A percentile compares a stretch with the other conserved stretches of the same genome.
These are phyloP conservation scores for Pseudopithomyces maydicus DNA, from an alignment of 2,329 filamentous ascomycete genomes.

Conservation along the genomic window DNA sequence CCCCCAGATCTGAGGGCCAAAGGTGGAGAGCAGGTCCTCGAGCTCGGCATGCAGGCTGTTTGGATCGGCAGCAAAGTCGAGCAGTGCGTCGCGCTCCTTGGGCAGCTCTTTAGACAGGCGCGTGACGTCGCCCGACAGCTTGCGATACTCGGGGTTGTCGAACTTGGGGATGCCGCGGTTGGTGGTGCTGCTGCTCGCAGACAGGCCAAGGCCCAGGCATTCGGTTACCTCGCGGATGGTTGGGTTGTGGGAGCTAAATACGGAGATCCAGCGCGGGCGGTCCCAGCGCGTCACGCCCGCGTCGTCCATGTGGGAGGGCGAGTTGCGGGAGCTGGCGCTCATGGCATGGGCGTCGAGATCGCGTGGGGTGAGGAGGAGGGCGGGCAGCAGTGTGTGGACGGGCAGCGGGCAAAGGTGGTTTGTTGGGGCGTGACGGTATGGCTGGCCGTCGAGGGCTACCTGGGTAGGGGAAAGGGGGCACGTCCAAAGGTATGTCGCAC, in stretches of 20 bases:
- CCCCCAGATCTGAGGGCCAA: conserved; percentile 43
- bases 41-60: conserved; percentile 37
- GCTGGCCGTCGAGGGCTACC: not conserved
- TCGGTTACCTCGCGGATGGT: conserved; percentile 46
- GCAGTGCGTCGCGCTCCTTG: conserved; percentile 42
- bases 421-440: conserved; percentile 2
- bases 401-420: conserved; percentile 6
- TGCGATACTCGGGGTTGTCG: conserved; percentile 44
- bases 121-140: conserved; percentile 42
- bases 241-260: conserved; percentile 44
- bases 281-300: conserved; percentile 42
- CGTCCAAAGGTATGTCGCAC: not conserved
- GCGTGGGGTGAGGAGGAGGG: not conserved
- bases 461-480: conserved; percentile 7
- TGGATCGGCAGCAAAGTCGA: conserved; percentile 43
- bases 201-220: conserved; percentile 41
- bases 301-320: conserved; percentile 29
- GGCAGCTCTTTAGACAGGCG: conserved; percentile 43
- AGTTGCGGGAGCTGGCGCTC: conserved; percentile 33
- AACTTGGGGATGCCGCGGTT: conserved; percentile 46
- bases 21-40: conserved; percentile 37
- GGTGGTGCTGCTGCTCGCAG: conserved; percentile 40
- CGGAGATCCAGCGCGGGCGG: conserved; percentile 40
- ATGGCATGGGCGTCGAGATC: conserved; percentile 17
- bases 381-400: not conserved